Evolutionary conservation across 108 stramenopile species (phyloP), one percentile per base, ranked within the genome.

Genomic region (Cyclostephanos tholiformis): DNA sequence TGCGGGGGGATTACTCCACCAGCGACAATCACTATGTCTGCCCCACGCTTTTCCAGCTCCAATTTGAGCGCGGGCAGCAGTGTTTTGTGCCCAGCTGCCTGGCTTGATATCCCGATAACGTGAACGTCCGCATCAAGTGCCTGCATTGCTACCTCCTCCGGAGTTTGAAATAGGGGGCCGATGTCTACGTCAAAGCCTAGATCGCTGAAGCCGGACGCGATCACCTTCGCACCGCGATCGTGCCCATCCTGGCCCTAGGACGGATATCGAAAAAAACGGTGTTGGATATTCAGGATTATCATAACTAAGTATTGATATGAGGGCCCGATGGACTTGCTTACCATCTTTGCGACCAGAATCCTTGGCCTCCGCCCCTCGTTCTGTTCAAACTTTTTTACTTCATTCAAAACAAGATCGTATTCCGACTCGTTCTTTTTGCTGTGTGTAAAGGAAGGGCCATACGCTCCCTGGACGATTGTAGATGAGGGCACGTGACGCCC

Each of bases 91-190:
- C 97, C 96, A 9, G 98, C 99, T 20, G 99, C 99, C 78, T 97
- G 97, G 9, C 88, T 90, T 48, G 91, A 93, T 20, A 99, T 94
- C 13, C 99, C 99, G 62, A 99, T 95, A 17, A 94, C 96, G 69
- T 99, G 99, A 7, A 98, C 99, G 84, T 99, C 98, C 13, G 92
- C 90, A 71, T 99, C 99, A 17, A 98, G 73, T 44, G 98, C 98
- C 84, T 95, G 93, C 30, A 89, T 44, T 3, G 97, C 97, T 5
- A 97, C 97, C 76, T 99, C 98, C 69, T 93, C 89, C 0, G 99
- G 99, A 23, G 97, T 98, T 71, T 91, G 89, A 72, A 99, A 99
- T 14, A 99, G 74, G n/a, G 98, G 95, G 13, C 97, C 98, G 52
- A 98, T 91, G 72, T 98, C 99, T 16, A 99, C 99, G 75, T 99